Conservation (phyloP, 1,139 yeast species). For the Spencermartinsiella ligniputridi region DNA sequence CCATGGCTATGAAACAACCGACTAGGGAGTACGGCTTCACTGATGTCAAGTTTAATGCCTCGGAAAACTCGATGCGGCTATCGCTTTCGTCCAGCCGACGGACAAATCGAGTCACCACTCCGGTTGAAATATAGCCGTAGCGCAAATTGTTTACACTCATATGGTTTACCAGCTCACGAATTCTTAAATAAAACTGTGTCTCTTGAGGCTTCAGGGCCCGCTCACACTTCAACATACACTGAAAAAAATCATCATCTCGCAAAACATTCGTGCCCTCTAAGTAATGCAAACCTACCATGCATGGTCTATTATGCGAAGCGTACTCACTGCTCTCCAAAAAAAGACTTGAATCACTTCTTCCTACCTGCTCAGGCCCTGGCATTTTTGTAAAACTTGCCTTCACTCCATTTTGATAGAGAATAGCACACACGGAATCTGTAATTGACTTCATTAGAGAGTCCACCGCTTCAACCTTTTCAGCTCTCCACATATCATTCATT, state of each 20-base stretch:
- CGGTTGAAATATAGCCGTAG: conserved; percentile 25
- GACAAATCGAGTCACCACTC: conserved; percentile 22
- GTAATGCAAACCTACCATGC: conserved; percentile 1
- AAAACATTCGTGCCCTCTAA: background rate
- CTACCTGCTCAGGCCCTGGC: conserved; percentile 13
- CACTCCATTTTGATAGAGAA: conserved; percentile 14
- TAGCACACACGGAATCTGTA: conserved; percentile 11
- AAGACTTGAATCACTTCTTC: conserved; percentile 13
- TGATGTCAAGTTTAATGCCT: conserved; percentile 17
- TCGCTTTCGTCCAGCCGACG: conserved; percentile 11
- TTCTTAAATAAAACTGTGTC: background rate
- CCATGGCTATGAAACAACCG: conserved; percentile 17
- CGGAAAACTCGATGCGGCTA: conserved; percentile 20
- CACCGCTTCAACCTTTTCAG: conserved; percentile 5
- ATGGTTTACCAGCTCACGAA: conserved; percentile 15
- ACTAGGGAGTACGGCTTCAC: conserved; percentile 11
- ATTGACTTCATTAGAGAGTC: conserved; percentile 11
- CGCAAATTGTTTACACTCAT: conserved; percentile 25
- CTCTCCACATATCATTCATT: background rate
- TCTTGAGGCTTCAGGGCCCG: background rate
- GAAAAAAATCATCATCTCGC: background rate
- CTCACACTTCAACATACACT: no score
- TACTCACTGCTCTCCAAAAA: conserved; percentile 8
- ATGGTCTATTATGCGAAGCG: background rate
- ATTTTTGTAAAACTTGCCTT: conserved; percentile 9